Conservation (phyloP, 176 grass and related monocot species). For the Rhipidocladum racemiflorum region DNA sequence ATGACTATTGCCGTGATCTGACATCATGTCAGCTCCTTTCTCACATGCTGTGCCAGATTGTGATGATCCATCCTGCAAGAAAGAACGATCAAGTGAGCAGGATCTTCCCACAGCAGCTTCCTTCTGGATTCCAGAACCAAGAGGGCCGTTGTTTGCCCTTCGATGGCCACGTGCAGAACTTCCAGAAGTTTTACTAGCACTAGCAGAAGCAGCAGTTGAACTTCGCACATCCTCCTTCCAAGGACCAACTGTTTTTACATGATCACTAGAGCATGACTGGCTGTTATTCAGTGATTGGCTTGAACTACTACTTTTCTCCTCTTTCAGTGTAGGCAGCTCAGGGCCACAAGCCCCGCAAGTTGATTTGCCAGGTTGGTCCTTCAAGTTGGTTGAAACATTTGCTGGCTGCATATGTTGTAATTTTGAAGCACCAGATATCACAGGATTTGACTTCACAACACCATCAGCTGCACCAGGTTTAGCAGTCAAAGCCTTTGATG, state of each 20-base stretch:
- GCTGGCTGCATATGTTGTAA: conserved; percentile 23
- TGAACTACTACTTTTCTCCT: conserved; percentile 93
- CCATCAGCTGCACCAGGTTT: conserved; percentile 38
- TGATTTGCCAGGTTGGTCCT: conserved; percentile 46
- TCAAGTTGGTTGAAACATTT: conserved; percentile 29
- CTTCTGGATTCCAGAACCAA: conserved; percentile 58
- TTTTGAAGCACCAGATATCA: conserved; percentile 32
- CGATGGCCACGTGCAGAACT: conserved; percentile 54
- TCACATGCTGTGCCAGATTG: conserved; percentile 57
- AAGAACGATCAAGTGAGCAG: conserved; percentile 41
- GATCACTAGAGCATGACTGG: conserved; percentile 85
- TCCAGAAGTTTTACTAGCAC: conserved; percentile 58
- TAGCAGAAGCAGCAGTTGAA: conserved; percentile 73
- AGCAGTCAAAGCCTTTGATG: conserved; percentile 28
- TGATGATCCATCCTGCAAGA: conserved; percentile 48
- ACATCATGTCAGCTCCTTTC: conserved; percentile 45
- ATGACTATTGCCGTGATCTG: conserved; percentile 51
- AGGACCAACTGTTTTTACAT: conserved; percentile 52
- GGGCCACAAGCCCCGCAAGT: conserved; percentile 27
- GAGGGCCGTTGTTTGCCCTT: conserved; percentile 48
- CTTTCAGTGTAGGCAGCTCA: conserved; percentile 47
- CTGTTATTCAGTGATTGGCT: conserved; percentile 87
- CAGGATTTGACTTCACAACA: conserved; percentile 28
- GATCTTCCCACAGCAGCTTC: conserved; percentile 48
- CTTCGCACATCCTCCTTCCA: conserved; percentile 73